Base-by-base conservation (phyloP, 2,329 filamentous ascomycete genomes). In the Chrysosporium keratinophilum region DNA sequence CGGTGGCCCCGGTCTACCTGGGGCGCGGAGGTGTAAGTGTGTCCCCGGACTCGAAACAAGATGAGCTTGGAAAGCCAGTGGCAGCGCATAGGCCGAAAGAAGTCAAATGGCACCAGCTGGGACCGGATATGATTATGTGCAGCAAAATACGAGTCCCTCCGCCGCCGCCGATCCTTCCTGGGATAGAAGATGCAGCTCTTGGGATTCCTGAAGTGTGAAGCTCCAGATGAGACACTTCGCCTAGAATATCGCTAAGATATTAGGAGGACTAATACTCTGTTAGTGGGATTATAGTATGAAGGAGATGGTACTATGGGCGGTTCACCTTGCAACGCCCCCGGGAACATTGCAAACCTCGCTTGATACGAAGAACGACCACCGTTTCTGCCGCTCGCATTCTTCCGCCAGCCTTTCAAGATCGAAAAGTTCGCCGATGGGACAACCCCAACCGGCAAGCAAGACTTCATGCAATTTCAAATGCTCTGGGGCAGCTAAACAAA, bases 1-100 rank as follows among this genome's bases (percentile, higher is more conserved):
- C 91, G 0, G 82, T 96, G 63, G 89, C 91, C 2, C 91, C 91
- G 7, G 88, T 83, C 0, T 97, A 88, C 80, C 76, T 97, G n/a
- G 91, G 91, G 1, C 76, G 79, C 56, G 88, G 87, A 1, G 88
- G 88, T 6, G 87, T 96, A 9, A 76, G 82, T 10, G 87, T 95
- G 2, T 84, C 81, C 45, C 91, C 90, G 1, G 74, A 80, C 17
- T 75, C 80, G 34, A 77, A 76, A 40, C 62, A 67, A 2, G 76
- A 77, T 54, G 67, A 70, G 1, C 65, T 75, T 15, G 80, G 78
- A 2, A 71, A 72, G 44, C 76, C 78, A 3, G 69, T 79, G 46
- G 76, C 84, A 5, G 82, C 82, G 0, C 80, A 84, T 14, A 81
- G 83, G 59, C 74, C 94, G 45, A 75, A 71, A 44, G 75, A 83